These are phyloP conservation scores for Cryptococcus sp. DNA, from an alignment of 1,284 basidiomycete genomes.

Conservation along the genomic window DNA sequence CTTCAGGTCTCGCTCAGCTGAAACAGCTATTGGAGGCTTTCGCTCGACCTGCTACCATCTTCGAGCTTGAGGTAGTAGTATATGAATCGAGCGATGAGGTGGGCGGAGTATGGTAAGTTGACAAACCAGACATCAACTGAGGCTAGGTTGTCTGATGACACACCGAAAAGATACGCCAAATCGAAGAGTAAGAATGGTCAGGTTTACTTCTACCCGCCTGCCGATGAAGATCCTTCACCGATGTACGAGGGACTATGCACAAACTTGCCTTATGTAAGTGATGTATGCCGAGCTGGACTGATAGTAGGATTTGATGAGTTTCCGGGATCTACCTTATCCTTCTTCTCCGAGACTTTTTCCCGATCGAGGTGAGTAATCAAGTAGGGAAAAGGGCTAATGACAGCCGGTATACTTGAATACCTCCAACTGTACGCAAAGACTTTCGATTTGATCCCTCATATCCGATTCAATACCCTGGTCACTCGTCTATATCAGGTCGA, in stretches of 20 bases:
- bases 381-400: neutral
- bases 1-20: conserved; percentile 46
- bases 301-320: conserved; percentile 32
- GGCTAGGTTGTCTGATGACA: neutral
- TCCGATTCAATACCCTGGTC: conserved; percentile 46
- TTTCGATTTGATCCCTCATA: conserved; percentile 22
- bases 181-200: conserved; percentile 4
- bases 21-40: conserved; percentile 43
- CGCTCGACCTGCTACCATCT: conserved; percentile 4
- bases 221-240: conserved; percentile 26
- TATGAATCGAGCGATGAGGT: conserved; percentile 29
- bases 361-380: conserved; percentile 17
- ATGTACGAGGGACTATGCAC: conserved; percentile 46
- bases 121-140: neutral
- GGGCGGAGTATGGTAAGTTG: conserved; percentile 43
- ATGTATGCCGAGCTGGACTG: neutral
- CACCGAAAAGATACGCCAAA: conserved; percentile 1
- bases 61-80: conserved; percentile 19
- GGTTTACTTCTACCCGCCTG: conserved; percentile 18
- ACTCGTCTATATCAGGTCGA: conserved; percentile 21
- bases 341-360: conserved; percentile 19
- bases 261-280: conserved; percentile 43
- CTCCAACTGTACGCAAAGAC: conserved; percentile 39
- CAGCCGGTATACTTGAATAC: conserved; percentile 32
- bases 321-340: conserved; percentile 19